A percentile compares a stretch with the other conserved stretches of the same genome.
Conservation (phyloP, 495 filamentous ascomycete genomes). For the Chaetomium tenue region DNA sequence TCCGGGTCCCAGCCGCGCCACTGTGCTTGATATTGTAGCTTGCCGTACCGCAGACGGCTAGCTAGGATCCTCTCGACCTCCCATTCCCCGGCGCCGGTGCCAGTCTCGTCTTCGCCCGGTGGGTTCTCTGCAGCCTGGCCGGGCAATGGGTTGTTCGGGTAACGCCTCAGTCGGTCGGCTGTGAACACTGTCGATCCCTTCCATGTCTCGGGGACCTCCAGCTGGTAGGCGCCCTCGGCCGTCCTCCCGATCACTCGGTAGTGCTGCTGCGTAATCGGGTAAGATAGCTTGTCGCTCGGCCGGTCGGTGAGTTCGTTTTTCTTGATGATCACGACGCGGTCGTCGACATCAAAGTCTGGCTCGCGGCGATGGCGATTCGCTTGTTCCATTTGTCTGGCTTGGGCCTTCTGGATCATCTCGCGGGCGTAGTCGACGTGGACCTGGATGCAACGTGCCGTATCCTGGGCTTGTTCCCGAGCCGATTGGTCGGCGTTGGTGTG, state of each 20-base stretch:
- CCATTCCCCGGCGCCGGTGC: slow-evolving; percentile 8
- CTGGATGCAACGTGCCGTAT: background rate
- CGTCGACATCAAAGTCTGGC: slow-evolving; percentile 20
- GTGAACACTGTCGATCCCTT: slow-evolving; percentile 9
- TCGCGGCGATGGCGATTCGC: slow-evolving; percentile 16
- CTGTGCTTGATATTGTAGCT: slow-evolving; percentile 17
- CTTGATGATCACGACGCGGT: slow-evolving; percentile 22
- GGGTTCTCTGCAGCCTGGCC: slow-evolving; percentile 17
- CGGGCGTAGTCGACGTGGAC: background rate
- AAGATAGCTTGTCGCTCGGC: slow-evolving; percentile 21
- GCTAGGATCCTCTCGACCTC: slow-evolving; percentile 14
- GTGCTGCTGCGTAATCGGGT: slow-evolving; percentile 11
- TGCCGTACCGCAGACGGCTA: slow-evolving; percentile 10
- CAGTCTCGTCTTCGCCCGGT: slow-evolving; percentile 7
- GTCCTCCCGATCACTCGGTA: slow-evolving; percentile 11
- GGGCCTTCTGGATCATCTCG: background rate
- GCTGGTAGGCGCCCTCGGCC: slow-evolving; percentile 9
- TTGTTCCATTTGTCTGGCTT: slow-evolving; percentile 9
- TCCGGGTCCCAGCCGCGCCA: slow-evolving; percentile 20
- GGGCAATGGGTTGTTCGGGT: slow-evolving; percentile 19
- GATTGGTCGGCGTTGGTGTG: too few species aligned
- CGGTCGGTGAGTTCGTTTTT: background rate
- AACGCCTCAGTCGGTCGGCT: background rate
- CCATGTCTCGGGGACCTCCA: slow-evolving; percentile 11
- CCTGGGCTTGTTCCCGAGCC: slow-evolving; percentile 3